These are phyloP conservation scores for Emergomyces pasteurianus DNA, from an alignment of 2,329 filamentous ascomycete genomes.

Conservation along the genomic window DNA sequence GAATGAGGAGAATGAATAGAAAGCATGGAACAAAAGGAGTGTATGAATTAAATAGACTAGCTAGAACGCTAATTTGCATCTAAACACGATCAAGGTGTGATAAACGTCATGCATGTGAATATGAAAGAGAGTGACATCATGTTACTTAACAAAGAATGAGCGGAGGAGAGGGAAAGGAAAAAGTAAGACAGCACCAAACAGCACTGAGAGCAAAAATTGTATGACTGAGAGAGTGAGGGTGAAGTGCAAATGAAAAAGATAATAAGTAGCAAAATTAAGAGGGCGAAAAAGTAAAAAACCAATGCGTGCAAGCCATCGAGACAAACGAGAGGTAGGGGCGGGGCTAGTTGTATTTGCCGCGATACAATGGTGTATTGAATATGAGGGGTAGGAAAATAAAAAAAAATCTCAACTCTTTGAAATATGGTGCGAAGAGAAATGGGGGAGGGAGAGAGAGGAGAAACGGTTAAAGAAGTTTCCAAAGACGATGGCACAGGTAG, in stretches of 20 bases:
- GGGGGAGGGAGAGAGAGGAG: not conserved
- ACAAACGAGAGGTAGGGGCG: not conserved
- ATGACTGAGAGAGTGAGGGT: not conserved
- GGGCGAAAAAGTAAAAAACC: no score
- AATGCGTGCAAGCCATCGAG: not conserved
- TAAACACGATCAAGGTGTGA: not conserved
- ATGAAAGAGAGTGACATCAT: not conserved
- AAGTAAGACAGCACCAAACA: not conserved
- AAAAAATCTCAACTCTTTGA: not conserved
- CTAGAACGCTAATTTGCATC: not conserved
- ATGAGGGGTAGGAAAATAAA: not conserved
- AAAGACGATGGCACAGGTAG: not conserved
- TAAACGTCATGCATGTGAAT: not conserved
- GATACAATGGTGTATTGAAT: not conserved
- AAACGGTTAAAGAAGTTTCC: not conserved
- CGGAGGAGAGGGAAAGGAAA: not conserved
- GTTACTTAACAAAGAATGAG: not conserved
- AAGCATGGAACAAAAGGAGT: not conserved
- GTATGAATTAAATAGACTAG: not conserved
- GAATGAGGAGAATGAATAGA: no score
- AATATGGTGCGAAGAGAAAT: no score
- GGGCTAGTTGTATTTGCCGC: not conserved
- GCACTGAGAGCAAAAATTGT: not conserved
- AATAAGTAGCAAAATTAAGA: not conserved
- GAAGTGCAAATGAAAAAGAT: not conserved